Conservation (phyloP, 2,329 filamentous ascomycete genomes). For the Stagonosporopsis vannaccii region DNA sequence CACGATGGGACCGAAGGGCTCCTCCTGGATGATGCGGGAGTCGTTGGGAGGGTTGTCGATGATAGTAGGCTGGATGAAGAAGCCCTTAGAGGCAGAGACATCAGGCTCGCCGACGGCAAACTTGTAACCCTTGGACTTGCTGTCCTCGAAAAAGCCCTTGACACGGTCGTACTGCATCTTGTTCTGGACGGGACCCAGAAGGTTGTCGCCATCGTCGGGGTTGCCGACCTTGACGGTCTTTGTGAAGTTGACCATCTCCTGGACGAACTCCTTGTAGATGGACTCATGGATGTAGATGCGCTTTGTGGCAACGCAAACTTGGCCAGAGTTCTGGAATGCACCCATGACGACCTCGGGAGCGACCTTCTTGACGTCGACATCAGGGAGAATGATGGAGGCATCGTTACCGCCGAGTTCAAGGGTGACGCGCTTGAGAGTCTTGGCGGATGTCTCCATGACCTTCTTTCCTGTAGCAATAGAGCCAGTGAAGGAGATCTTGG, state of each 20-base stretch:
- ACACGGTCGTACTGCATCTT: slow-evolving; percentile 69
- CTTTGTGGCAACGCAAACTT: slow-evolving; percentile 52
- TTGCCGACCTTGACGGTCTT: slow-evolving; percentile 51
- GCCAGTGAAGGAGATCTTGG: slow-evolving; percentile 71
- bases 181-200: slow-evolving; percentile 70
- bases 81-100: slow-evolving; percentile 54
- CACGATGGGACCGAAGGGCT: slow-evolving; percentile 71
- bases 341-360: slow-evolving; percentile 59
- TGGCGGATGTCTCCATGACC: slow-evolving; percentile 64
- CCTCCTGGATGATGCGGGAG: slow-evolving; percentile 65
- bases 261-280: slow-evolving; percentile 49
- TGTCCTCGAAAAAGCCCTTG: slow-evolving; percentile 63
- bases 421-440: slow-evolving; percentile 67
- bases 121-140: slow-evolving; percentile 61
- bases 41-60: slow-evolving; percentile 66
- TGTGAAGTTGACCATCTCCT: slow-evolving; percentile 56
- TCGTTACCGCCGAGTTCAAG: slow-evolving; percentile 70
- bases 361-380: slow-evolving; percentile 63
- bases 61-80: slow-evolving; percentile 67
- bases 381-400: slow-evolving; percentile 64
- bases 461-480: slow-evolving; percentile 67
- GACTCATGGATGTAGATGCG: slow-evolving; percentile 50
- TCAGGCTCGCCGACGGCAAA: slow-evolving; percentile 59
- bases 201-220: slow-evolving; percentile 52
- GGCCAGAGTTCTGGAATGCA: slow-evolving; percentile 65